Conservation (phyloP, 257 asterid genomes). For the Echium plantagineum region DNA sequence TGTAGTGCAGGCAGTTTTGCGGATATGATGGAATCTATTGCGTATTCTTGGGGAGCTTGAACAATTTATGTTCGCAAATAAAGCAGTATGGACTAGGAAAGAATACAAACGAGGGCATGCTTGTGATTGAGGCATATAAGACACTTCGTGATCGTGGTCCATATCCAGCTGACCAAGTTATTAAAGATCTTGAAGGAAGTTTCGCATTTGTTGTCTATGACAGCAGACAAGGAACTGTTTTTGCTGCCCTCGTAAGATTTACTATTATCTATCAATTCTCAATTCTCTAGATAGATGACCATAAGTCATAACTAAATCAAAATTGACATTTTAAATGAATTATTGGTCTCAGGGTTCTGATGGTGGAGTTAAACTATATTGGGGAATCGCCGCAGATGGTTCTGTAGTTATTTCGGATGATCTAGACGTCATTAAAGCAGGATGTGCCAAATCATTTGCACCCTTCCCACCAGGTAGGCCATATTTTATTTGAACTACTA, state of each 20-base stretch:
- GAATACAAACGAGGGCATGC: conserved; percentile 65
- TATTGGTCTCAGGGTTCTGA: conserved; percentile 60
- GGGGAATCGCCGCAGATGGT: conserved; percentile 90
- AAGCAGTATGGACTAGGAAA: conserved; percentile 63
- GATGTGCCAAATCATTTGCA: conserved; percentile 78
- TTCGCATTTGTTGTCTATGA: conserved; percentile 75
- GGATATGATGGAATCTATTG: conserved; percentile 69
- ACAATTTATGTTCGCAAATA: conserved; percentile 52
- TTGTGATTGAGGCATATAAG: conserved; percentile 65
- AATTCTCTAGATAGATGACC: too few relatives aligned
- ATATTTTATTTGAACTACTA: background rate
- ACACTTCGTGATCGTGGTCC: conserved; percentile 83
- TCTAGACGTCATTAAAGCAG: conserved; percentile 49
- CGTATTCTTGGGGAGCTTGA: conserved; percentile 61
- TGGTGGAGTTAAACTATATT: conserved; percentile 62
- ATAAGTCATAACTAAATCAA: too few relatives aligned
- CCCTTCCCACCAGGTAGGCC: conserved; percentile 65
- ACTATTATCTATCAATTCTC: too few relatives aligned
- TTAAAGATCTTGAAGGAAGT: conserved; percentile 73
- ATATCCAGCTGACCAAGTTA: conserved; percentile 79
- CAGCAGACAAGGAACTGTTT: conserved; percentile 52
- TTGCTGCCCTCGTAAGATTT: conserved; percentile 49
- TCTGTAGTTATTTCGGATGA: conserved; percentile 83
- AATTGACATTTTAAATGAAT: too few relatives aligned
- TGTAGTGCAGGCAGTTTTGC: conserved; percentile 43